phyloP scores from a whole-genome alignment of 495 filamentous ascomycete species.

The Astrocystis sublimbata region DNA sequence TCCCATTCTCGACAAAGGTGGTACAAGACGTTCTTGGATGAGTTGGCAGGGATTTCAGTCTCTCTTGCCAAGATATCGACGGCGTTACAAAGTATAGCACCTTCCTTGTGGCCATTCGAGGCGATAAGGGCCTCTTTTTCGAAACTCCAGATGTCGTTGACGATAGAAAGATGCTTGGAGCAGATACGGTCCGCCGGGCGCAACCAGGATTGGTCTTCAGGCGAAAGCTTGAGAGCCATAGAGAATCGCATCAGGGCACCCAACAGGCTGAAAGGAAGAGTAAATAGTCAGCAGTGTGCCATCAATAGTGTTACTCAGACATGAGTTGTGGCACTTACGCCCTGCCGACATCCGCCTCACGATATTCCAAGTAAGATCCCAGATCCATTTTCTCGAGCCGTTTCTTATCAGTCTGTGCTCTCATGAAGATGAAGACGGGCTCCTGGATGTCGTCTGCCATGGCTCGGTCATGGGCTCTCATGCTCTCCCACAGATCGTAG shows the following conservation, averaged over 20 bases:
- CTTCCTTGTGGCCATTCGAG: conserved; percentile 19
- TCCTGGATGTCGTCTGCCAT: conserved; percentile 39
- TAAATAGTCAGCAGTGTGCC: neutral
- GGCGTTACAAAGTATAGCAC: conserved; percentile 28
- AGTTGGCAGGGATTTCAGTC: conserved; percentile 21
- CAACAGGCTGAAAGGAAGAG: conserved; percentile 27
- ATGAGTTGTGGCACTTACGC: conserved; percentile 22
- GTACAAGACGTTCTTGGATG: conserved; percentile 36
- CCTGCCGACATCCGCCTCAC: conserved; percentile 36
- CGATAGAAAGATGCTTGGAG: conserved; percentile 38
- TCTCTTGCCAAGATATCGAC: conserved; percentile 16
- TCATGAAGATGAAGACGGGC: conserved; percentile 37
- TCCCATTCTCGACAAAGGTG: conserved; percentile 39
- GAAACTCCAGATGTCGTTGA: conserved; percentile 45
- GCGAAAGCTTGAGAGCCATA: conserved; percentile 33
- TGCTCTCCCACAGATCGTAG: conserved; percentile 41
- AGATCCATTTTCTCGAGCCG: conserved; percentile 22
- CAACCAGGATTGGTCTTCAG: conserved; percentile 22
- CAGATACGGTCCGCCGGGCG: conserved; percentile 32
- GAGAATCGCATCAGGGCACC: conserved; percentile 38
- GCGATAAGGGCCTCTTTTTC: conserved; percentile 37
- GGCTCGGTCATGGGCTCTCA: conserved; percentile 33
- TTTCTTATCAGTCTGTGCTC: conserved; percentile 31
- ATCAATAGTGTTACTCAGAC: neutral
- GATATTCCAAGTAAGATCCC: conserved; percentile 34